Base-by-base conservation (phyloP, 768 basidiomycete species). In the Tremella yokohamensis region DNA sequence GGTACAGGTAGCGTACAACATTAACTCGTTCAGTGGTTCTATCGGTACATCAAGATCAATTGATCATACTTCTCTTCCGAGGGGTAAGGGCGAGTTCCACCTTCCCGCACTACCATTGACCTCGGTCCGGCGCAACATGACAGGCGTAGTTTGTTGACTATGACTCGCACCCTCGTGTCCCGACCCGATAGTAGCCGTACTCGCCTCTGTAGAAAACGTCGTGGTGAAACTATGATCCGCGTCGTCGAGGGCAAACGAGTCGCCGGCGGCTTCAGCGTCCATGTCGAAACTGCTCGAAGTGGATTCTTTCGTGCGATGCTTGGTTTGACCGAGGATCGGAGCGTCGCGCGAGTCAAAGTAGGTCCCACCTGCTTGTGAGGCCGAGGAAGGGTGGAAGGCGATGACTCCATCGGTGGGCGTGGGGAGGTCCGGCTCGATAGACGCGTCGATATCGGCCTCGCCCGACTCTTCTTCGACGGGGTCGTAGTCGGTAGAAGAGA, bases 71-170 rank as follows among this genome's bases (percentile, higher is more conserved):
- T 34, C 29, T 34, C 29, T 34, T 4, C 29, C 29, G 29, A 34
- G 29, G 6, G 29, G 29, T 11, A 34, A 11, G 29, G 29, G 29
- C 29, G 29, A 34, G 29, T 34, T 34, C 29, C 29, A 34, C 29
- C 29, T 4, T 11, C 6, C 29, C 29, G 29, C 29, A 11, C 29
- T 34, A 4, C 29, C 29, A 34, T 34, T 24, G 6, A 34, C 29
- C 6, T 34, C 29, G 29, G 29, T 34, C 26, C 26, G 29, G 18
- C 58, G 52, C 42, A 60, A 47, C 58, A 64, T 49, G 8, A 68
- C 61, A 12, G 66, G 66, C 16, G 66, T 68, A 44, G 50, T 68
- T 54, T 62, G 61, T 26, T 49, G 29, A 29, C 49, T 48, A 58
- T 42, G 29, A 25, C n/a, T 2, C 15, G 45, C 18, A 18, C 47